A percentile compares a stretch with the other conserved stretches of the same genome.
phyloP scores from a whole-genome alignment of 2,329 filamentous ascomycete genomes.

The Alternaria incomplexa region DNA sequence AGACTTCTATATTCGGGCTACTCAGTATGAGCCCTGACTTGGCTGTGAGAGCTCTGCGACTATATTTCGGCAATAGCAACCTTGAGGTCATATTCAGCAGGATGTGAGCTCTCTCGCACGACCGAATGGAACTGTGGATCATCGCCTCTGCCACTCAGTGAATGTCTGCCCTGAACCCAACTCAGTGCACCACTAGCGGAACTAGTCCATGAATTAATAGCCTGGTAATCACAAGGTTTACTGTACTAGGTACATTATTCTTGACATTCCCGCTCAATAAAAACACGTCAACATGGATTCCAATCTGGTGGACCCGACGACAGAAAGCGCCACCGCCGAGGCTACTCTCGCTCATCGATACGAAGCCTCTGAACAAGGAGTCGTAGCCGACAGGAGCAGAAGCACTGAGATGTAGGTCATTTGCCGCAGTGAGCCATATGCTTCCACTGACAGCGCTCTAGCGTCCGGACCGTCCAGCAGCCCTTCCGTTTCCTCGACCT shows the following conservation, averaged over 20 bases:
- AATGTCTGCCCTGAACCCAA: too few relatives aligned
- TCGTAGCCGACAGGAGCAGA: neutral
- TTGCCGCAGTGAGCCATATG: neutral
- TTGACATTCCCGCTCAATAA: neutral
- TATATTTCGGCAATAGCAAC: neutral
- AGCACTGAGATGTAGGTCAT: neutral
- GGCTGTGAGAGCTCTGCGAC: slow-evolving; percentile 1
- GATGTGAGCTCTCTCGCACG: neutral
- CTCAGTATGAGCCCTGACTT: slow-evolving; percentile 1
- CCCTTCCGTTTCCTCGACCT: neutral
- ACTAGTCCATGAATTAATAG: too few relatives aligned
- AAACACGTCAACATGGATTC: neutral
- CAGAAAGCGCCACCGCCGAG: neutral
- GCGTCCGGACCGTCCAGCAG: neutral
- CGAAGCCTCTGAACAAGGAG: too few relatives aligned
- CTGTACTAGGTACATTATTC: too few relatives aligned
- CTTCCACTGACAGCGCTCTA: neutral
- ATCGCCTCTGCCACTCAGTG: too few relatives aligned
- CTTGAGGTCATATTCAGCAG: neutral
- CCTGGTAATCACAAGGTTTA: too few relatives aligned
- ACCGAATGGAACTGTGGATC: too few relatives aligned
- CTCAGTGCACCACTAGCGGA: too few relatives aligned
- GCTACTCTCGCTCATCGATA: too few relatives aligned
- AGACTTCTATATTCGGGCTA: neutral
- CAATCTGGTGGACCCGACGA: neutral